Conservation (phyloP, 345 rosid genomes). For the Bruguiera gymnorhiza region DNA sequence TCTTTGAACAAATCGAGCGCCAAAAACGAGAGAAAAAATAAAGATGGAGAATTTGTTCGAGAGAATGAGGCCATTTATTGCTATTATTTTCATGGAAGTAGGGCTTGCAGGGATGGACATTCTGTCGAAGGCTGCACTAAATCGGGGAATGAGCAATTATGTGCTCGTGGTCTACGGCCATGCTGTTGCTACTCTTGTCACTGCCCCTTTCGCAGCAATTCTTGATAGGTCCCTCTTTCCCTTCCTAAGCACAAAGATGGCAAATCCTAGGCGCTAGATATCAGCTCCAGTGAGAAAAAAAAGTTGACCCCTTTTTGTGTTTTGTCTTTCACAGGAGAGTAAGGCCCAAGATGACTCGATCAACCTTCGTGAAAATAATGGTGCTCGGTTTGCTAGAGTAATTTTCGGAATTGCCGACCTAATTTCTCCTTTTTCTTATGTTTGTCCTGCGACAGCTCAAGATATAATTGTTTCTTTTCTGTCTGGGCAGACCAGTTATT, state of each 20-base stretch:
- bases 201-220: slow-evolving; percentile 69
- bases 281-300: neutral
- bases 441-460: neutral
- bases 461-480: neutral
- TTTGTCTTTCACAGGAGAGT: slow-evolving; percentile 46
- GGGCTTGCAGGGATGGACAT: slow-evolving; percentile 91
- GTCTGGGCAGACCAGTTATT: slow-evolving; percentile 63
- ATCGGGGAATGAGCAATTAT: slow-evolving; percentile 81
- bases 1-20: neutral
- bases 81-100: slow-evolving; percentile 61
- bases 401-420: slow-evolving; percentile 5
- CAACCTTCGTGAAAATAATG: slow-evolving; percentile 59
- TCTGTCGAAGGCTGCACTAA: slow-evolving; percentile 73
- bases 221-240: slow-evolving; percentile 48
- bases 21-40: neutral
- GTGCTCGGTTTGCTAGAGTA: slow-evolving; percentile 75
- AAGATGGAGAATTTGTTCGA: slow-evolving; percentile 4
- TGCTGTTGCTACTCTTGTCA: slow-evolving; percentile 67
- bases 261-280: neutral
- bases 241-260: neutral
- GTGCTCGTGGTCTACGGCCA: slow-evolving; percentile 89
- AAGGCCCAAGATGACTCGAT: slow-evolving; percentile 67
- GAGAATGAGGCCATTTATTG: slow-evolving; percentile 58
- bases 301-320: neutral
- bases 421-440: neutral